Base-by-base conservation (phyloP, 2,329 filamentous ascomycete genomes). In the Apiospora koreana region DNA sequence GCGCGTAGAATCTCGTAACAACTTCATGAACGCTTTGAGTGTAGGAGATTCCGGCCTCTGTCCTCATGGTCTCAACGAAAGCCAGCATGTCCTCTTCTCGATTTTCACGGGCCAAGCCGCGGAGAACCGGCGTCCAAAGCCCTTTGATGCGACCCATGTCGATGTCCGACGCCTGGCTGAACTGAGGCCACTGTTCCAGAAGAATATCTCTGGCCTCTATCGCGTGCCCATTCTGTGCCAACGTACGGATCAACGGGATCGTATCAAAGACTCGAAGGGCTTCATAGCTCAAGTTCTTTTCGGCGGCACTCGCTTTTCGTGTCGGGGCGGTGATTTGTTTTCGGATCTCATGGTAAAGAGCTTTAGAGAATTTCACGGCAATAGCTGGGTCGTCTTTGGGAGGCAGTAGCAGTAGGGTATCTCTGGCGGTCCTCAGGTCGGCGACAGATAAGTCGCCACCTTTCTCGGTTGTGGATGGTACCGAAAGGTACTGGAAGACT, bases 1-100 rank as follows among this genome's bases (percentile, higher is more conserved):
- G 79, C 1, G 91, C 88, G 75, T 91, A 94, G 74, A 92, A 92
- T 0, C 79, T 80, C 2, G 91, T 86, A 78, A 96, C 83, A 43
- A 87, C 78, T 70, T 84, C 79, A 74, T 91, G 86, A 68, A 89
- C 78, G 3, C 77, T 74, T 3, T 81, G 78, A 69, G 83, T 82
- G 72, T 85, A 87, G 18, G 81, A 78, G 9, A 87, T 71, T 0
- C 83, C 84, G 6, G 84, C 79, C 14, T 82, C 79, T 69, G 87
- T 81, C 50, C 91, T 83, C 64, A 88, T 83, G 10, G 86, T 45
- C 21, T 66, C 79, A 1, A 88, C 81, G 3, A 90, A 84, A n/a
- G 85, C 80, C 50, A 89, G 74, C 70, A 94, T 82, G 78, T 90
- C 87, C 69, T 83, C 73, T 73, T 91, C 85, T 67, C 87, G 85